Percentiles rank a stretch among this genome's conserved stretches.
These are phyloP conservation scores for Bifiguratus adelaidae DNA, from an alignment of 192 early-diverging fungal genomes.

Conservation along the genomic window DNA sequence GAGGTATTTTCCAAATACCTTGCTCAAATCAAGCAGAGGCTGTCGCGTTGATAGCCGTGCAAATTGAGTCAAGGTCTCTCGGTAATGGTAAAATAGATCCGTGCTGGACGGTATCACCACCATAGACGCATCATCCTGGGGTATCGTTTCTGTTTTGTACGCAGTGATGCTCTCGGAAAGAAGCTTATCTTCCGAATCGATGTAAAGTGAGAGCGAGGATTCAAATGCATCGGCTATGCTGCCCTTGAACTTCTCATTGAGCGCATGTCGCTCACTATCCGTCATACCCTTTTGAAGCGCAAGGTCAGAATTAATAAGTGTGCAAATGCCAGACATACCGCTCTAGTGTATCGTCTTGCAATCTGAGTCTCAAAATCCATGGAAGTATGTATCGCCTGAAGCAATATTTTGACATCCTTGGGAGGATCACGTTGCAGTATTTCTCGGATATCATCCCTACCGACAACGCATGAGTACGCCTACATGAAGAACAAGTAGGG, in stretches of 20 bases:
- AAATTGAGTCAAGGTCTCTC: constrained; percentile 78
- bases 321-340: constrained; percentile 15
- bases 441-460: constrained; percentile 53
- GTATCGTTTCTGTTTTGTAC: constrained; percentile 26
- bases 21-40: constrained; percentile 76
- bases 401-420: constrained; percentile 61
- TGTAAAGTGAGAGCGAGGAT: constrained; percentile 81
- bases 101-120: constrained; percentile 78
- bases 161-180: constrained; percentile 49
- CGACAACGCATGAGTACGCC: background rate
- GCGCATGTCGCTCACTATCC: constrained; percentile 12
- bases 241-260: too few relatives aligned
- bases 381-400: constrained; percentile 69
- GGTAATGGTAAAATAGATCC: constrained; percentile 87
- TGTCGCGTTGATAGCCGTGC: constrained; percentile 75
- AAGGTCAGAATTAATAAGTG: background rate
- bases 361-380: constrained; percentile 88
- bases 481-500: too few relatives aligned
- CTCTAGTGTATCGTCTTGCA: constrained; percentile 52
- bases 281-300: background rate
- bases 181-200: constrained; percentile 74
- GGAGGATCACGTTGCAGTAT: constrained; percentile 41
- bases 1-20: constrained; percentile 74
- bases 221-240: constrained; percentile 78
- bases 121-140: constrained; percentile 43